Evolutionary conservation across 2,329 filamentous ascomycete species (phyloP).

Genomic region (Aspergillus proliferans): DNA sequence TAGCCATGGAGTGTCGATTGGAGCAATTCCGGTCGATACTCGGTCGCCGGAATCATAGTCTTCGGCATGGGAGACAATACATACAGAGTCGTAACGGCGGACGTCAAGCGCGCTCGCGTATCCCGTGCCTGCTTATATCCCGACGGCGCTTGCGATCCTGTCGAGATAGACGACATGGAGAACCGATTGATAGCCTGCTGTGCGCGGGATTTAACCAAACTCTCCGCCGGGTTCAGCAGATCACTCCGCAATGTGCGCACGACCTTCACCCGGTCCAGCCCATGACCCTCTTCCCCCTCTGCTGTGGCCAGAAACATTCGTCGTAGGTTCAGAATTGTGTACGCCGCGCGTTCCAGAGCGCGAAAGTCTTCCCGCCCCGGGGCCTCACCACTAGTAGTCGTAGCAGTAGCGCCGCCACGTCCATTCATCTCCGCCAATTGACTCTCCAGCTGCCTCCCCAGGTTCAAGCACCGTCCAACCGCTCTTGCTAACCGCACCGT

Average conservation of each 20-base stretch:
- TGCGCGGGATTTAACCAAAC: conserved; percentile 63
- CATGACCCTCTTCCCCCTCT: conserved; percentile 67
- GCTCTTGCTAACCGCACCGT: conserved; percentile 70
- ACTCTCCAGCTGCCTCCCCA: conserved; percentile 82
- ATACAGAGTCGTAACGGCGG: conserved; percentile 71
- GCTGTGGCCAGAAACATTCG: conserved; percentile 64
- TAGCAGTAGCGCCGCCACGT: conserved; percentile 17
- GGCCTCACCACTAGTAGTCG: conserved; percentile 14
- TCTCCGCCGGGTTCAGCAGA: conserved; percentile 66
- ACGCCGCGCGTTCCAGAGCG: conserved; percentile 73
- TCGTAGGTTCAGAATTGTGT: conserved; percentile 69
- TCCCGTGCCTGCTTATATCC: conserved; percentile 64
- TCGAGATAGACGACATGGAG: conserved; percentile 57
- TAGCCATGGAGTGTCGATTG: conserved; percentile 74
- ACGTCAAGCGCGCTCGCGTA: conserved; percentile 64
- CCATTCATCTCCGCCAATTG: conserved; percentile 66
- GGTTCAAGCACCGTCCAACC: conserved; percentile 69
- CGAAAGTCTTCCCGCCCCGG: conserved; percentile 62
- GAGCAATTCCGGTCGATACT: conserved; percentile 63
- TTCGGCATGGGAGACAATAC: conserved; percentile 65
- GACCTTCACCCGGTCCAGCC: conserved; percentile 66
- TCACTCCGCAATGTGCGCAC: conserved; percentile 65
- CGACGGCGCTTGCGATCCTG: conserved; percentile 25
- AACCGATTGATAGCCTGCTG: conserved; percentile 81
- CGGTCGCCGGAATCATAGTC: conserved; percentile 39